phyloP scores from a whole-genome alignment of 2,329 filamentous ascomycete genomes.

The Akanthomyces uredinophilus region DNA sequence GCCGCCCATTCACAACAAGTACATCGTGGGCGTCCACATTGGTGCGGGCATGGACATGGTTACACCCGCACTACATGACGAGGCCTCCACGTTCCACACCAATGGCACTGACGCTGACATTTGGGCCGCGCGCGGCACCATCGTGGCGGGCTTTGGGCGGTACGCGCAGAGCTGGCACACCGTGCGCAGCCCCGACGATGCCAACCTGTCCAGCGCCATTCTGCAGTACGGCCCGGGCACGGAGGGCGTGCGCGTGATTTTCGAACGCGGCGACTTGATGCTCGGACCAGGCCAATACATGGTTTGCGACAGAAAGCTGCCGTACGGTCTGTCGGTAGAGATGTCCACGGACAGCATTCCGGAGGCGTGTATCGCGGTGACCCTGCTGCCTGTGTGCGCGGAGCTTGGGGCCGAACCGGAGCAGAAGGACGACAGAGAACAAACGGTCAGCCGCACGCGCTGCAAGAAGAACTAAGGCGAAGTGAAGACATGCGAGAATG shows the following conservation, averaged over 20 bases:
- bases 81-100: neutral
- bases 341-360: neutral
- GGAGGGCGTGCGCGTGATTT: conserved; percentile 2
- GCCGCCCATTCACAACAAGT: neutral
- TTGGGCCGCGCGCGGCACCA: neutral
- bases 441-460: neutral
- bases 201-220: neutral
- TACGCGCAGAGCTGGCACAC: neutral
- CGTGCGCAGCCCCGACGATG: neutral
- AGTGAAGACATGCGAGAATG: neutral
- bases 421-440: neutral
- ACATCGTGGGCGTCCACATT: neutral
- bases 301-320: conserved; percentile 1
- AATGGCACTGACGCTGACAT: conserved; percentile 7
- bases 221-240: conserved; percentile 7
- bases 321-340: conserved; percentile 5
- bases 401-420: neutral
- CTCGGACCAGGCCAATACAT: conserved; percentile 9
- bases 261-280: neutral
- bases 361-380: neutral
- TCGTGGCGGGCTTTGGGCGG: neutral
- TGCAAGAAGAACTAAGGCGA: neutral
- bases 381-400: conserved; percentile 5
- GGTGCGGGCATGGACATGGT: conserved; percentile 4
- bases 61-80: neutral